These are phyloP conservation scores for Polyporus arcularius DNA, from an alignment of 768 basidiomycete genomes.

Conservation along the genomic window DNA sequence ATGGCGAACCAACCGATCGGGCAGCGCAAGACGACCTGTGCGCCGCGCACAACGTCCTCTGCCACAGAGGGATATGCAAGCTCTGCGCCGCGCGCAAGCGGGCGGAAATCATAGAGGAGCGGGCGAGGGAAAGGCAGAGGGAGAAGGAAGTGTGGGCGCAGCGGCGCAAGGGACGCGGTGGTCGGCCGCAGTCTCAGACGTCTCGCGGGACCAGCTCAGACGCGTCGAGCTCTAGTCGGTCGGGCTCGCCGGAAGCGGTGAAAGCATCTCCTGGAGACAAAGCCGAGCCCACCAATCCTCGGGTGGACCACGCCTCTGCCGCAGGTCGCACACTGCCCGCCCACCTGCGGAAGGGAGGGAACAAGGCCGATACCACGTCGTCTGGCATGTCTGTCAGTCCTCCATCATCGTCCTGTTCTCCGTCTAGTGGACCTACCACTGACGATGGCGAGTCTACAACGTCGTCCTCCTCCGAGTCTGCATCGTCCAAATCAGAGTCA, in stretches of 20 bases:
- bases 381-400: no score
- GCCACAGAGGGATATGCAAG: constrained; percentile 14
- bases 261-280: no score
- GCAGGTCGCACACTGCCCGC: neutral
- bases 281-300: no score
- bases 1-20: neutral
- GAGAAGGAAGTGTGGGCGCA: neutral
- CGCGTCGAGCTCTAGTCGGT: no score
- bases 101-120: constrained; percentile 2
- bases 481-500: neutral
- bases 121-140: neutral
- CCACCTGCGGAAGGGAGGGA: neutral
- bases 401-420: no score
- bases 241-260: no score
- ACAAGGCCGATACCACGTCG: neutral
- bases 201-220: no score
- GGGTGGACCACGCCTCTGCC: neutral
- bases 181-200: neutral
- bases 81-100: constrained; percentile 7
- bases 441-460: no score
- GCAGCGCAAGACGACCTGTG: constrained; percentile 1
- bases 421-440: no score
- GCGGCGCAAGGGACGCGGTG: neutral
- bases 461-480: neutral
- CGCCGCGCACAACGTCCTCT: constrained; percentile 9